Conservation (phyloP, 768 basidiomycete species). For the Boletus reticuloceps region DNA sequence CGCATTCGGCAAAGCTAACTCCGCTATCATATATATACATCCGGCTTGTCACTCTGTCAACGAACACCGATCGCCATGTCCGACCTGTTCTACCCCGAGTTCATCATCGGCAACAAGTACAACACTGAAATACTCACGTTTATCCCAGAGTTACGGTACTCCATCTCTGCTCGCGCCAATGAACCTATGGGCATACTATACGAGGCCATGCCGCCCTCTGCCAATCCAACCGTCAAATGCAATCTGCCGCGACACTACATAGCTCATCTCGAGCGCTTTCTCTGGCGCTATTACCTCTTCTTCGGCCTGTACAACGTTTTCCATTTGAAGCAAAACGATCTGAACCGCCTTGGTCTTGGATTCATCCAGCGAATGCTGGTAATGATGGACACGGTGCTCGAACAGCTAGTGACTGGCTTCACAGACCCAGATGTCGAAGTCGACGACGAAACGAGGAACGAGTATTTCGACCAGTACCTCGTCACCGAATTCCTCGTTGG, state of each 20-base stretch:
- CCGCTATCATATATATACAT: background rate
- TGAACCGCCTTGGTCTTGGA: background rate
- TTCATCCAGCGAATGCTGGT: background rate
- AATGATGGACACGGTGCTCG: background rate
- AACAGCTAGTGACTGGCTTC: too few relatives aligned
- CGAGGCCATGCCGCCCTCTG: background rate
- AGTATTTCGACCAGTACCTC: too few relatives aligned
- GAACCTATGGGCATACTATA: background rate
- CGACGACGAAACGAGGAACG: too few relatives aligned
- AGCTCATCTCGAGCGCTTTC: background rate
- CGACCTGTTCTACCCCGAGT: background rate
- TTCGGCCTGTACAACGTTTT: background rate
- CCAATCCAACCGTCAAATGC: background rate
- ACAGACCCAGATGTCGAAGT: too few relatives aligned
- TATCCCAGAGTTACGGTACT: background rate
- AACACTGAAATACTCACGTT: background rate
- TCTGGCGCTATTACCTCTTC: background rate
- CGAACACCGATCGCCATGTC: background rate
- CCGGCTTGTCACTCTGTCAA: background rate
- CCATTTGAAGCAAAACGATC: background rate
- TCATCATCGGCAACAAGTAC: background rate
- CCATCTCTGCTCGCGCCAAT: background rate
- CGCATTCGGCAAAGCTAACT: background rate
- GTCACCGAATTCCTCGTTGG: too few relatives aligned
- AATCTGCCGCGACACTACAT: background rate